phyloP scores from a whole-genome alignment of 1,284 basidiomycete genomes.

The Trametes sp. region DNA sequence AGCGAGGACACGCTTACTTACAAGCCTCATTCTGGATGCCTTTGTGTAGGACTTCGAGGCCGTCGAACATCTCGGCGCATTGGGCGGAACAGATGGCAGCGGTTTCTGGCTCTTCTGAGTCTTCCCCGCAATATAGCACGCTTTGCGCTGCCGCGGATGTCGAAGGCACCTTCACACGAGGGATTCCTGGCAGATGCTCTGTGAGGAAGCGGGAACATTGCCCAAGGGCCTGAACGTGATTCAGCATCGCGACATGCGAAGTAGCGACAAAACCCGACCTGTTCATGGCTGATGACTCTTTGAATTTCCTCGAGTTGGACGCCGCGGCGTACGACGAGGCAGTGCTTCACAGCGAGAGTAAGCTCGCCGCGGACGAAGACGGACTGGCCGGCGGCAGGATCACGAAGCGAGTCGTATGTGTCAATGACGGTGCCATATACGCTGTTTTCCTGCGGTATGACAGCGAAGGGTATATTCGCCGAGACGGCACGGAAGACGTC shows the following conservation, averaged over 20 bases:
- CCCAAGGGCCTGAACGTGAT: constrained; percentile 67
- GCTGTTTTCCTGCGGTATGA: constrained; percentile 81
- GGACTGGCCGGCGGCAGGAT: constrained; percentile 46
- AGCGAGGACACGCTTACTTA: constrained; percentile 40
- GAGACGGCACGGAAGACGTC: constrained; percentile 64
- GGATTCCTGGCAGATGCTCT: constrained; percentile 58
- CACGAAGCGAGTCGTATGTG: constrained; percentile 70
- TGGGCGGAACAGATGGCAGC: constrained; percentile 79
- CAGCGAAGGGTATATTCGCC: constrained; percentile 50
- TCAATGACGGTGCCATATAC: constrained; percentile 78
- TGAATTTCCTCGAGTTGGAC: constrained; percentile 58
- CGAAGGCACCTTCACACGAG: constrained; percentile 62
- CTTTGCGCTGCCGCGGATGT: constrained; percentile 73
- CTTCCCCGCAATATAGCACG: constrained; percentile 46
- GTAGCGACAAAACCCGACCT: constrained; percentile 50
- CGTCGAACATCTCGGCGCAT: constrained; percentile 63
- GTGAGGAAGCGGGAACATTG: constrained; percentile 71
- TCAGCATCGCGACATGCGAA: not conserved
- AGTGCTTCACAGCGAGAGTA: constrained; percentile 69
- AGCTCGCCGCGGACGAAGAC: constrained; percentile 66
- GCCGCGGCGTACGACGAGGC: constrained; percentile 66
- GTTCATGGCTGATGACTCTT: constrained; percentile 76
- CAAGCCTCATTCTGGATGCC: constrained; percentile 70
- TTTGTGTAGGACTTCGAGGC: constrained; percentile 61
- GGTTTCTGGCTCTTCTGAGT: constrained; percentile 49